Conservation (phyloP, 768 basidiomycete genomes). For the Nidularia pulvinata region DNA sequence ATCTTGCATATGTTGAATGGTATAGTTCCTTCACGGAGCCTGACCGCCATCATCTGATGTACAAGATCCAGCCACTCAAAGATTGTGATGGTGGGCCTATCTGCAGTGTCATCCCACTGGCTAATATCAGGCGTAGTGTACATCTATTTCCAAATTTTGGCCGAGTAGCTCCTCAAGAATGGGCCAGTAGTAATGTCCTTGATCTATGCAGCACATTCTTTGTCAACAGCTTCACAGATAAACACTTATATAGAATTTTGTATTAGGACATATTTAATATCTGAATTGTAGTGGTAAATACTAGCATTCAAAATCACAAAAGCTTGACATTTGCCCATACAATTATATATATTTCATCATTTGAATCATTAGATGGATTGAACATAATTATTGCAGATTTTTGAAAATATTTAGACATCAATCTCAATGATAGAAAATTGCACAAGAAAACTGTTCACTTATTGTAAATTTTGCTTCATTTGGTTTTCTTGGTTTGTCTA, state of each 20-base stretch:
- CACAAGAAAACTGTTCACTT: too few relatives aligned
- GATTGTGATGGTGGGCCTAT: constrained; percentile 6
- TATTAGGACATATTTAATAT: too few relatives aligned
- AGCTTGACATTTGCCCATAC: too few relatives aligned
- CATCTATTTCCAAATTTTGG: constrained; percentile 31
- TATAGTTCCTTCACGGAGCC: constrained; percentile 9
- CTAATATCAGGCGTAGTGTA: constrained; percentile 15
- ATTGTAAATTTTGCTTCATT: too few relatives aligned
- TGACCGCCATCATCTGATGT: constrained; percentile 17
- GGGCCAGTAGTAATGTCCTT: constrained; percentile 27
- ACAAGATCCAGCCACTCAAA: constrained; percentile 12
- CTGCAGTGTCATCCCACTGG: constrained; percentile 16
- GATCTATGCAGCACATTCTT: constrained; percentile 23
- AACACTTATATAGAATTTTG: constrained; percentile 16
- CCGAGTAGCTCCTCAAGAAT: constrained; percentile 16
- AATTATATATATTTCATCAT: too few relatives aligned
- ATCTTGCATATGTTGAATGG: constrained; percentile 16
- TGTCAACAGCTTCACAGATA: constrained; percentile 23
- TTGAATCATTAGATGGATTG: too few relatives aligned
- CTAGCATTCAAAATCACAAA: too few relatives aligned
- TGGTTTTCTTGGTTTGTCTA: too few relatives aligned
- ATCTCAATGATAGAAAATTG: too few relatives aligned
- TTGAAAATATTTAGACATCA: too few relatives aligned
- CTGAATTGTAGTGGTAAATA: too few relatives aligned
- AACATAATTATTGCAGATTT: too few relatives aligned